Evolutionary conservation across 352 stramenopile species (phyloP), one percentile per base, ranked within the genome.

Genomic region (Pelagophyceae sp.): DNA sequence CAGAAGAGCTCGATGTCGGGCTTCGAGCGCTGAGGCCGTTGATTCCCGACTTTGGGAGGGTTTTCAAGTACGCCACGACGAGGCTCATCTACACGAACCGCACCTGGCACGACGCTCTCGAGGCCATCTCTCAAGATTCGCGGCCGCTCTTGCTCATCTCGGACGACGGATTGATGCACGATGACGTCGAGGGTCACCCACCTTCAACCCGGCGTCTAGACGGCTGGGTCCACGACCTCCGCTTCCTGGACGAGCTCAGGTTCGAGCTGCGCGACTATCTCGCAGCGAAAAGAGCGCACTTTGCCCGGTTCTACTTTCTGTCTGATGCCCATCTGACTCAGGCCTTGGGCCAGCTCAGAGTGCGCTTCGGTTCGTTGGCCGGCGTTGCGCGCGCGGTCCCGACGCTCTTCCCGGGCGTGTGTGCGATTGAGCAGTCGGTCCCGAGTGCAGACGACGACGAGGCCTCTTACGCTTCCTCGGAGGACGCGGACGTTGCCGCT

Each of bases 241-340:
- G 17, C 1, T 15, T 74, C 2, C 33, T 74, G 11, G 67, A 74
- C 11, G 67, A 58, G 1, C 17, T 74, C 20, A 29, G 27, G 67
- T 2, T 2, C 25, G 67, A 74, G 37, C 67, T 74, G 11, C 20
- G 58, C 2, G 38, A 27, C 20, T 31, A 74, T n/a, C 27, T 74
- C 20, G 67, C 19, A 5, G 15, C 6, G 29, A 74, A 74, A 33
- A 2, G 67, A 11, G 67, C 6, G 27, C 35, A 33, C 17, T 74
- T 74, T 37, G 35, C 67, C 1, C 33, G 67, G 2, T 74, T 74
- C 38, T 74, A 58, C 38, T 74, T 40, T 37, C 29, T 74, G 2
- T 35, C 33, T 5, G 67, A 74, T n/a, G 17, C 20, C 1, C 35
- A 58, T 23, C 38, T 74, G 15, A 23, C 35, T 23, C 6, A 2